Percentiles rank a stretch among this genome's conserved stretches.
phyloP scores from a whole-genome alignment of 768 basidiomycete species.

The Hygrophoropsis aurantiaca region DNA sequence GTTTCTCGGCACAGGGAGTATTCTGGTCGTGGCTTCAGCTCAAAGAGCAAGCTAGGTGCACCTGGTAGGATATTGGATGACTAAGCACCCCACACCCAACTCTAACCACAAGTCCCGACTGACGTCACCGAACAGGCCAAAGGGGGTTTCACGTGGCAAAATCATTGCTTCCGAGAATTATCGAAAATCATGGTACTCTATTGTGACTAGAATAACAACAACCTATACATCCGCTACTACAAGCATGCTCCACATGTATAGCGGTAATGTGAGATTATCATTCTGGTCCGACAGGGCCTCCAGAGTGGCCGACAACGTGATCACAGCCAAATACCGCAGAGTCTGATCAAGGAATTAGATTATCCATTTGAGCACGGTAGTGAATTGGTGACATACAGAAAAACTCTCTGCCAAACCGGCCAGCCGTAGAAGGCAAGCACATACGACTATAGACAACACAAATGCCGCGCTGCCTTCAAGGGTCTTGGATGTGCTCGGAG shows the following conservation, averaged over 20 bases:
- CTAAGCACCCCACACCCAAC: slow-evolving; percentile 11
- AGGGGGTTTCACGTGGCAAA: too few relatives aligned
- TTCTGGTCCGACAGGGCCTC: slow-evolving; percentile 96
- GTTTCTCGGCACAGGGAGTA: too few relatives aligned
- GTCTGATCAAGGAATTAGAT: slow-evolving; percentile 53
- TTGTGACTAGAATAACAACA: not conserved
- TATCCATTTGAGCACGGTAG: slow-evolving; percentile 14
- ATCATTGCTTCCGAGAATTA: too few relatives aligned
- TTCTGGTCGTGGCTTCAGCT: too few relatives aligned
- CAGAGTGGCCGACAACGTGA: slow-evolving; percentile 66
- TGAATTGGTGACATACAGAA: slow-evolving; percentile 54
- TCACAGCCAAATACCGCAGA: slow-evolving; percentile 61
- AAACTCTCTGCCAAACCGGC: slow-evolving; percentile 71
- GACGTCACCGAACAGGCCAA: slow-evolving; percentile 13
- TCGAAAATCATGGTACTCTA: too few relatives aligned
- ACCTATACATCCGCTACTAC: slow-evolving; percentile 50
- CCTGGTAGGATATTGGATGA: slow-evolving; percentile 4
- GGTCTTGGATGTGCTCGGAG: slow-evolving; percentile 80
- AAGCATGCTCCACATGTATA: slow-evolving; percentile 92
- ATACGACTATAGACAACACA: slow-evolving; percentile 62
- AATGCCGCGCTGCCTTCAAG: slow-evolving; percentile 90
- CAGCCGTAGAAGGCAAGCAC: slow-evolving; percentile 70
- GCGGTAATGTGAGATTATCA: slow-evolving; percentile 94
- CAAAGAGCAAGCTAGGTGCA: too few relatives aligned
- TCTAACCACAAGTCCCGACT: too few relatives aligned